These are phyloP conservation scores for Rhododendron ferrugineum DNA, from an alignment of 148 eudicot species.

Conservation along the genomic window DNA sequence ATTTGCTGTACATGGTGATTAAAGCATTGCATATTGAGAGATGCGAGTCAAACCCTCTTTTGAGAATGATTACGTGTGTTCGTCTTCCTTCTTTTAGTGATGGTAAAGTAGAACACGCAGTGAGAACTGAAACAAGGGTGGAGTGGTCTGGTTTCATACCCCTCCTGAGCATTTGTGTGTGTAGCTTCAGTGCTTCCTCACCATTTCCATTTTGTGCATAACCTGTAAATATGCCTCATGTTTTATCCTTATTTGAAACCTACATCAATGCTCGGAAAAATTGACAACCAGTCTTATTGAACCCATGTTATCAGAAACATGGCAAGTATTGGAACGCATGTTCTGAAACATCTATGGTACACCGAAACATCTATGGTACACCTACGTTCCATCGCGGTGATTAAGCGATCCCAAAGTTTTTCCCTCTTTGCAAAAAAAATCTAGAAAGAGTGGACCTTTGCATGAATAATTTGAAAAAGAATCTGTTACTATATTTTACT, in stretches of 20 bases:
- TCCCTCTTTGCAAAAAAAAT: background rate
- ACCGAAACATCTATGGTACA: no score
- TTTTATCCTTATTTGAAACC: background rate
- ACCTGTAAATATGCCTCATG: slow-evolving; percentile 19
- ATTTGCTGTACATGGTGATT: slow-evolving; percentile 37
- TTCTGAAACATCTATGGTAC: background rate
- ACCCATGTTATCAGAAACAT: background rate
- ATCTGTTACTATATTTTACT: background rate
- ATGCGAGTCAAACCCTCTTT: slow-evolving; percentile 20
- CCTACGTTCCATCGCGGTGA: background rate
- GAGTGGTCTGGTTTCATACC: slow-evolving; percentile 31
- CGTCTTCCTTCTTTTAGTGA: slow-evolving; percentile 32
- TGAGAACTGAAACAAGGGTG: slow-evolving; percentile 31
- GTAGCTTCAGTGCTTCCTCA: slow-evolving; percentile 29
- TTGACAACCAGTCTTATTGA: background rate
- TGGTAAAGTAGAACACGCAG: slow-evolving; percentile 32
- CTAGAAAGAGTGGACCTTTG: background rate
- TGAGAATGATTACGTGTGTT: slow-evolving; percentile 24
- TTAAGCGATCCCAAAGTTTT: background rate
- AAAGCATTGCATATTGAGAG: slow-evolving; percentile 32
- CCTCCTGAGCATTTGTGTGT: slow-evolving; percentile 21
- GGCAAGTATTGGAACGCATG: background rate
- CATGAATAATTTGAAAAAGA: background rate
- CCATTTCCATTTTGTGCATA: slow-evolving; percentile 31
- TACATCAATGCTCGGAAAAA: background rate